Evolutionary conservation across 2,329 filamentous ascomycete genomes (phyloP).

Genomic region (Paecilomyces dactylethromorphus): DNA sequence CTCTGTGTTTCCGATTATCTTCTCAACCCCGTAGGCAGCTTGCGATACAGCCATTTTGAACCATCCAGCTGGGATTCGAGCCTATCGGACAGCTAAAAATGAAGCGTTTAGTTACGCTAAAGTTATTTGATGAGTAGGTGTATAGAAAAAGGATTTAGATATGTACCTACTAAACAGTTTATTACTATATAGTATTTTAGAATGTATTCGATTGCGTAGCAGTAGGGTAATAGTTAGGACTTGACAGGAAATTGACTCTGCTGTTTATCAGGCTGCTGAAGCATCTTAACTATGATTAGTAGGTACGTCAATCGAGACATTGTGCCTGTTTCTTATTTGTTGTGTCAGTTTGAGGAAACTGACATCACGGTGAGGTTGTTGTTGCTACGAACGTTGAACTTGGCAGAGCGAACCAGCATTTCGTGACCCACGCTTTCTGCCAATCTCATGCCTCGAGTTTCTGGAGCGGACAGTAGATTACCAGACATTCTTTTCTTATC

Average conservation of each 20-base stretch:
- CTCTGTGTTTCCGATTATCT: conserved; percentile 60
- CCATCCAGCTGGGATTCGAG: not conserved
- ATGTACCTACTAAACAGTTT: not conserved
- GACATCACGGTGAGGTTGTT: conserved; percentile 15
- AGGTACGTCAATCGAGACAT: not conserved
- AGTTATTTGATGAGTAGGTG: not conserved
- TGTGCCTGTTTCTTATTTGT: not conserved
- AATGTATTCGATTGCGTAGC: not conserved
- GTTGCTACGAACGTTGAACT: not conserved
- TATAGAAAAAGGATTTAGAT: not conserved
- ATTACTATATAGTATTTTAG: not conserved
- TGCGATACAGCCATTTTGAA: conserved; percentile 53
- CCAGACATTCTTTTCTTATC: not conserved
- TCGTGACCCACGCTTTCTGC: not conserved
- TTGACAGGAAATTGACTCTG: too few species aligned
- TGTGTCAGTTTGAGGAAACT: not conserved
- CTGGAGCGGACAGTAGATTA: not conserved
- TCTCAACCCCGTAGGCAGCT: conserved; percentile 62
- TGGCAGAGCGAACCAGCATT: not conserved
- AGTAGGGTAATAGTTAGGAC: too few species aligned
- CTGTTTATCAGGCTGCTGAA: not conserved
- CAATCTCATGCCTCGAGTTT: not conserved
- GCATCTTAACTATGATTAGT: not conserved
- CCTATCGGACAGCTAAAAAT: not conserved
- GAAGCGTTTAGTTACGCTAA: not conserved